Conservation (phyloP, 441 rosid species). For the Theobroma grandiflorum region DNA sequence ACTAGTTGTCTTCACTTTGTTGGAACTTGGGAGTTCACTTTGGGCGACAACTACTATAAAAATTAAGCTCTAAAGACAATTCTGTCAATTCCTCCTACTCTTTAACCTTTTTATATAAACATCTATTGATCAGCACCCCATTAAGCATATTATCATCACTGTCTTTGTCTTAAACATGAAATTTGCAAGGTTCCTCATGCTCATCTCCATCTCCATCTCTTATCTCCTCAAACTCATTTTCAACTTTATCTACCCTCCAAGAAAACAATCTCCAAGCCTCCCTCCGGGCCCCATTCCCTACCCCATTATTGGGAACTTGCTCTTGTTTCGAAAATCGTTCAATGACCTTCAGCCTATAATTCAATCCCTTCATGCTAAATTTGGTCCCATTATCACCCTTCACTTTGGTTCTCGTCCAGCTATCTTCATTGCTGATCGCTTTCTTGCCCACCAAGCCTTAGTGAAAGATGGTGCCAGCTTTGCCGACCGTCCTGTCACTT, state of each 20-base stretch:
- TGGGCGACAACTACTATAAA: too few relatives aligned
- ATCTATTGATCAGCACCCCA: too few relatives aligned
- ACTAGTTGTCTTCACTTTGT: too few relatives aligned
- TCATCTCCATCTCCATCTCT: not conserved
- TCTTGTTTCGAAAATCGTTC: conserved; percentile 17
- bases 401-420: conserved; percentile 6
- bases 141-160: too few relatives aligned
- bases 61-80: too few relatives aligned
- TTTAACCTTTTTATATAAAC: too few relatives aligned
- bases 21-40: too few relatives aligned
- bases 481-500: conserved; percentile 31
- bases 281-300: conserved; percentile 32
- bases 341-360: conserved; percentile 3
- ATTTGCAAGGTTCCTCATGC: not conserved
- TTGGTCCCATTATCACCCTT: conserved; percentile 42
- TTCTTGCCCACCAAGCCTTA: conserved; percentile 11
- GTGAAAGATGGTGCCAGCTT: not conserved
- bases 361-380: conserved; percentile 33
- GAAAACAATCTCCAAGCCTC: not conserved
- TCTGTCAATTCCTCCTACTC: too few relatives aligned
- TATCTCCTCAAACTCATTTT: not conserved
- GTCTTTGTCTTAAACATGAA: too few relatives aligned
- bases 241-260: conserved; percentile 9
- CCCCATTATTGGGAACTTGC: conserved; percentile 25
- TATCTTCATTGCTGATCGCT: not conserved